These are phyloP conservation scores for Starmerella vaccinii DNA, from an alignment of 805 yeast genomes.

Conservation along the genomic window DNA sequence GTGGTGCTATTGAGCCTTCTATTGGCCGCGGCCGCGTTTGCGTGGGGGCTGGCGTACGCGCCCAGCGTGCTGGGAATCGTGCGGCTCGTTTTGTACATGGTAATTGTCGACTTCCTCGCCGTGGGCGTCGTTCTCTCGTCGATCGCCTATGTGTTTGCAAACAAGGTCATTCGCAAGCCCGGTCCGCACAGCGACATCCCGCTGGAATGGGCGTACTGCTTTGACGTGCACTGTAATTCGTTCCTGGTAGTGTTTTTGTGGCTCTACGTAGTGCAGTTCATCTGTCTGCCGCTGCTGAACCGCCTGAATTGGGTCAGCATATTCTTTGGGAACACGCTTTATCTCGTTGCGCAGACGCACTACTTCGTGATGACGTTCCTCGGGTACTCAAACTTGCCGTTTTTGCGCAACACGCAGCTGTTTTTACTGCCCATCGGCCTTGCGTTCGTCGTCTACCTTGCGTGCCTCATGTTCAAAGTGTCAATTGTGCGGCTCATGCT, in stretches of 20 bases:
- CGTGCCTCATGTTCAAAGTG: conserved; percentile 54
- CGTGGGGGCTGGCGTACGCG: conserved; percentile 81
- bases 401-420: conserved; percentile 51
- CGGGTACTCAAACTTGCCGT: conserved; percentile 75
- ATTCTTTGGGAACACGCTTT: conserved; percentile 67
- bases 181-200: conserved; percentile 6
- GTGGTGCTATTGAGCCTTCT: conserved; percentile 60
- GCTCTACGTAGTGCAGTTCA: conserved; percentile 62
- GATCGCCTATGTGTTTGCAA: conserved; percentile 60
- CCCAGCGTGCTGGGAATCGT: conserved; percentile 52
- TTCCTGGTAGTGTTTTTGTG: conserved; percentile 69
- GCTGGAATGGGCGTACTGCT: conserved; percentile 89
- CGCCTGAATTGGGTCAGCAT: conserved; percentile 56
- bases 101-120: conserved; percentile 66
- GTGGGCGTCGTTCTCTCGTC: conserved; percentile 64
- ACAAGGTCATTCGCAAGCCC: conserved; percentile 40
- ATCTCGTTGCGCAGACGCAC: conserved; percentile 61
- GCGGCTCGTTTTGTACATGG: conserved; percentile 69
- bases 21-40: conserved; percentile 63
- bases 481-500: conserved; percentile 64
- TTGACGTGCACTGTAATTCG: conserved; percentile 90
- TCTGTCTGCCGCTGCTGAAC: conserved; percentile 56
- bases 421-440: conserved; percentile 55
- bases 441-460: conserved; percentile 43
- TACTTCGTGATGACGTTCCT: conserved; percentile 74